Evolutionary conservation across 225 moss, liverwort and hornwort species (phyloP).

Genomic region (Physcomitrellopsis africana): DNA sequence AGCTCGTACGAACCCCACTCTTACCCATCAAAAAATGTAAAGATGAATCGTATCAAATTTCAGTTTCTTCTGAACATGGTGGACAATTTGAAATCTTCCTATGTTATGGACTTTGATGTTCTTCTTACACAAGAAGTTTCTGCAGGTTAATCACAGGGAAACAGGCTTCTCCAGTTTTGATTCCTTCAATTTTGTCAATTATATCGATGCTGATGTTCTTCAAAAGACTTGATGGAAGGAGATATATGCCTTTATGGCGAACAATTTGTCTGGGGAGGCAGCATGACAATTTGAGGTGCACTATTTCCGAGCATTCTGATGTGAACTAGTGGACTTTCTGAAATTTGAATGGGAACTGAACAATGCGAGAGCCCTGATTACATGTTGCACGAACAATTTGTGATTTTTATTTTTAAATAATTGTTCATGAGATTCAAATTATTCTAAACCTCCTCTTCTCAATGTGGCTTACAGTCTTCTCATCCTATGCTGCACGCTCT

Average conservation of each 20-base stretch:
- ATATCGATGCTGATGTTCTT: slow-evolving; percentile 31
- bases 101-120: not conserved
- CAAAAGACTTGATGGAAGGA: slow-evolving; percentile 22
- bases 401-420: no score
- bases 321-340: not conserved
- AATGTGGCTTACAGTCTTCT: no score
- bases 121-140: not conserved
- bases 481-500: no score
- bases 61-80: not conserved
- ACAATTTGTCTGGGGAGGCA: not conserved
- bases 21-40: not conserved
- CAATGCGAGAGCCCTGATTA: no score
- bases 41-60: not conserved
- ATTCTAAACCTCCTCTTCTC: no score
- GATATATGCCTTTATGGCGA: not conserved
- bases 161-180: slow-evolving; percentile 20
- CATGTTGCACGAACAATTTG: no score
- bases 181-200: slow-evolving; percentile 30
- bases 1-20: slow-evolving; percentile 8
- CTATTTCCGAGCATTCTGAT: not conserved
- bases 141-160: slow-evolving; percentile 11
- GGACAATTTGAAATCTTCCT: not conserved
- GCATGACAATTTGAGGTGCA: not conserved
- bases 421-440: no score
- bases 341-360: not conserved